Base-by-base conservation (phyloP, 805 yeast genomes). In the Metschnikowia shivogae region DNA sequence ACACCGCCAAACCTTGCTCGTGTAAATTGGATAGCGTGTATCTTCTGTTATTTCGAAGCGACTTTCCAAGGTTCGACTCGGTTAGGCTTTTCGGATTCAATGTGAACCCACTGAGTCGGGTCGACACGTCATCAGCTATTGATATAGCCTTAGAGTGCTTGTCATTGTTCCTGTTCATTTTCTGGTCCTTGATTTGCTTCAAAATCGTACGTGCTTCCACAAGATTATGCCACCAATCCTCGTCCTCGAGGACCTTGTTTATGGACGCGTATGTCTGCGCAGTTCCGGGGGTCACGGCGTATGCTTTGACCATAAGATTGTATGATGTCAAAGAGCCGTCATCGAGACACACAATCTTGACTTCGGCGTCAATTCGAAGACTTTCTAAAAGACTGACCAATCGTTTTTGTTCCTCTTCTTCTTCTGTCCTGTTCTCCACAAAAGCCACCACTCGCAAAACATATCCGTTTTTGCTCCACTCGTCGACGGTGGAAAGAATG, bases 401-500 rank as follows among this genome's bases (percentile, higher is more conserved):
- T 42, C 97, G 65, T 11, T 65, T 63, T 14, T 63, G 64, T 58
- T 93, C 99, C 39, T 85, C 89, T 1, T 66, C 74, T 24, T 88
- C 78, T 53, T 90, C 97, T 0, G 68, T 68, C 36, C 70, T 72
- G 45, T 74, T 73, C 64, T 93, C 99, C 27, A 93, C 97, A 72
- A 93, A 92, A 0, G 86, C 95, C 42, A 93, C 82, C 9, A 93
- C 89, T 47, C 99, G 72, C 32, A 93, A 61, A 5, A 63, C 67
- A 59, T 89, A 93, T 22, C 61, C 59, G 0, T 85, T 81, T 39
- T 73, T 73, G 52, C 86, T 82, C 99, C 99, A 93, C 36, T 84
- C 86, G 1, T 95, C 95, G 3, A 93, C 99, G 0, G 99, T 90
- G 9, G 86, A 81, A 46, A 93, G 68, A 53, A 93, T 92, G 1